These are phyloP conservation scores for Epichloe sibirici DNA, from an alignment of 2,329 filamentous ascomycete species.

Conservation along the genomic window DNA sequence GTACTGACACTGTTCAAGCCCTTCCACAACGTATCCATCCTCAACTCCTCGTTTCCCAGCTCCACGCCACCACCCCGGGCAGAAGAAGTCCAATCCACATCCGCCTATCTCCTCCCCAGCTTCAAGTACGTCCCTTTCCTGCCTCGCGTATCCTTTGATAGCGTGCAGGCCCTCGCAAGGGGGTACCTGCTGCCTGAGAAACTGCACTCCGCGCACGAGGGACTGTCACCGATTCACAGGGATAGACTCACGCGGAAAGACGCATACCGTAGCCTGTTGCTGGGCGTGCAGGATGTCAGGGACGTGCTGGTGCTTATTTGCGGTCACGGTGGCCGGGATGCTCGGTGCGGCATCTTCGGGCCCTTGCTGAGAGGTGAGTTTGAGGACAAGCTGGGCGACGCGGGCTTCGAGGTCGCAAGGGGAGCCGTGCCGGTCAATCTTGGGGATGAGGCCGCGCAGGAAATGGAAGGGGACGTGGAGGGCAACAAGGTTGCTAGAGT, in stretches of 20 bases:
- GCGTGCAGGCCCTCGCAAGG: constrained; percentile 45
- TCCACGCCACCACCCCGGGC: constrained; percentile 30
- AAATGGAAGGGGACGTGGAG: constrained; percentile 11
- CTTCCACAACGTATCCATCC: constrained; percentile 67
- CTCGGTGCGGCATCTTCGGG: constrained; percentile 69
- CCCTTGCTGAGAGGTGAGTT: constrained; percentile 65
- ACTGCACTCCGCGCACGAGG: constrained; percentile 49
- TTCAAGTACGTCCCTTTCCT: constrained; percentile 72
- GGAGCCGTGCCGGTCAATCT: constrained; percentile 26
- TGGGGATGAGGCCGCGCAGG: constrained; percentile 1
- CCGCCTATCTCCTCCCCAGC: constrained; percentile 66
- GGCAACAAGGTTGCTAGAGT: constrained; percentile 40
- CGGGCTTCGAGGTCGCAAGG: constrained; percentile 36
- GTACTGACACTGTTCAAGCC: constrained; percentile 39
- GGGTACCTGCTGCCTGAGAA: constrained; percentile 53
- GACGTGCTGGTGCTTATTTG: constrained; percentile 77
- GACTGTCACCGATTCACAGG: constrained; percentile 43
- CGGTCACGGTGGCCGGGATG: constrained; percentile 72
- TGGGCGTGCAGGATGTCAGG: constrained; percentile 46
- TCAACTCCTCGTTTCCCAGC: constrained; percentile 63
- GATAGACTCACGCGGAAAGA: constrained; percentile 39
- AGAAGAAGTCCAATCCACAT: constrained; percentile 40
- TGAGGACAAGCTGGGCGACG: constrained; percentile 38
- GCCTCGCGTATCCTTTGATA: constrained; percentile 46
- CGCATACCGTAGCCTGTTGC: constrained; percentile 38